A percentile compares a stretch with the other conserved stretches of the same genome.
These are phyloP conservation scores for Musa balbisiana DNA, from an alignment of 202 grass and related monocot genomes.

Conservation along the genomic window DNA sequence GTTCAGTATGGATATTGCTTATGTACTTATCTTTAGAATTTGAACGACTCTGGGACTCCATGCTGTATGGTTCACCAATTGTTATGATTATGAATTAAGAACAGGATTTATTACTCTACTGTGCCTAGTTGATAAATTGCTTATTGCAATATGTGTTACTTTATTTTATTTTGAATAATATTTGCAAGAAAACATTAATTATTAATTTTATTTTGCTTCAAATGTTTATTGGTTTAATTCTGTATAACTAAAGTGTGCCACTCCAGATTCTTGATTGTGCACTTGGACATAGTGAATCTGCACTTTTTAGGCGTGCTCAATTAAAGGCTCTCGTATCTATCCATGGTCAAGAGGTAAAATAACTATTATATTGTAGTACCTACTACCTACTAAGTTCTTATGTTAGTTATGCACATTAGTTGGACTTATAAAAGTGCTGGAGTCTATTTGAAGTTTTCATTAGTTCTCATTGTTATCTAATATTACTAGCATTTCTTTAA, in stretches of 20 bases:
- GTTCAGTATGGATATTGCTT: neutral
- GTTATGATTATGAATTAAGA: neutral
- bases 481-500: conserved; percentile 8
- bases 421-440: neutral
- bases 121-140: neutral
- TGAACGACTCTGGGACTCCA: neutral
- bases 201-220: neutral
- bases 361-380: neutral
- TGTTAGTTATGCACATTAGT: neutral
- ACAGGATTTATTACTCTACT: too few species aligned
- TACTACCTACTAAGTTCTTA: neutral
- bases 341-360: conserved; percentile 86
- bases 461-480: neutral
- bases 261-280: conserved; percentile 80
- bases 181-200: neutral
- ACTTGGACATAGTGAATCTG: conserved; percentile 98
- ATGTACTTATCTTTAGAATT: neutral
- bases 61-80: neutral
- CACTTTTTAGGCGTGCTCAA: conserved; percentile 95
- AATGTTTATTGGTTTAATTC: neutral
- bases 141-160: neutral
- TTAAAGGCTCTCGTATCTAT: conserved; percentile 94
- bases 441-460: neutral
- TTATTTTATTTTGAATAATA: neutral
- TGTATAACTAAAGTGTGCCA: neutral